Evolutionary conservation across 2,329 filamentous ascomycete species (phyloP).

Genomic region (Fusarium sp.): DNA sequence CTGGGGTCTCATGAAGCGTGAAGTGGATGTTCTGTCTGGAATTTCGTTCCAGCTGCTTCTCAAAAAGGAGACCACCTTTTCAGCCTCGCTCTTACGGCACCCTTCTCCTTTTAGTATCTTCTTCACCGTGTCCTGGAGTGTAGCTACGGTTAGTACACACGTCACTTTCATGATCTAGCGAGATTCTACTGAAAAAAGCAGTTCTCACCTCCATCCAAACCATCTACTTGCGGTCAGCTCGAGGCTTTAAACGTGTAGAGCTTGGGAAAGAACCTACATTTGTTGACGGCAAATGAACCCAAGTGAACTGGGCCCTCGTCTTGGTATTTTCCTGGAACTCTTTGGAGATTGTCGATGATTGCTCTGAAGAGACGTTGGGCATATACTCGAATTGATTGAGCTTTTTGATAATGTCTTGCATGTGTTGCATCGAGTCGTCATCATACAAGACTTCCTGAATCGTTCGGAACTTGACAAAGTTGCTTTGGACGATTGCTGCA

Average conservation of each 20-base stretch:
- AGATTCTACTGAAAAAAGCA: not conserved
- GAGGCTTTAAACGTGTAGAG: accelerated
- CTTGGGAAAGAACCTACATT: not conserved
- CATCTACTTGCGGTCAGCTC: not conserved
- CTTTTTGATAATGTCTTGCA: not conserved
- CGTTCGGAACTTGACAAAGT: not conserved
- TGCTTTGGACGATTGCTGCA: not conserved
- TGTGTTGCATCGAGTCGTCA: accelerated
- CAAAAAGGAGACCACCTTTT: not conserved
- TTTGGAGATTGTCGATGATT: accelerated
- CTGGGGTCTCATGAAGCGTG: not conserved
- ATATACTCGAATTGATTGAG: not conserved
- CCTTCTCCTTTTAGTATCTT: not conserved
- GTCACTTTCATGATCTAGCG: not conserved
- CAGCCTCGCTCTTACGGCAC: accelerated
- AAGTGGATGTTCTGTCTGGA: not conserved
- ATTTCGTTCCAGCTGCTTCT: not conserved
- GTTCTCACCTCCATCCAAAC: not conserved
- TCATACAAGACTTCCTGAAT: not conserved
- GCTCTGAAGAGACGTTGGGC: not conserved
- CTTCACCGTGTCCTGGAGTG: not conserved
- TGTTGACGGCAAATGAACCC: not conserved
- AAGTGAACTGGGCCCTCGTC: not conserved
- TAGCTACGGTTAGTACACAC: not conserved
- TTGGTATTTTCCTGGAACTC: accelerated